Conservation (phyloP, 1,139 yeast genomes). For the Magnusiomyces clavatus region DNA sequence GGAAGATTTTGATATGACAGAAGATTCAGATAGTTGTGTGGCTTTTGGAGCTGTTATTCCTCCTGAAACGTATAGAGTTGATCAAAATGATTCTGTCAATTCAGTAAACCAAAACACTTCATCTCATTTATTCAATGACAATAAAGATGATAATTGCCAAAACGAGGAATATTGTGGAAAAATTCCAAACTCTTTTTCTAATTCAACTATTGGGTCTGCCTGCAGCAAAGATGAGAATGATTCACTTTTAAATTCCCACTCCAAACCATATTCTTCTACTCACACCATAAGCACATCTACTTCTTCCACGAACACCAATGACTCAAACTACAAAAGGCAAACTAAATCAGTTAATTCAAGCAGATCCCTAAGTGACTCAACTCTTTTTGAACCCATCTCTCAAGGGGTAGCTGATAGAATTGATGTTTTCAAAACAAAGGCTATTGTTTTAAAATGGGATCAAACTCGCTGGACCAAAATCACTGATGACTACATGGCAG, state of each 20-base stretch:
- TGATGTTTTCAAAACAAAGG: constrained; percentile 3
- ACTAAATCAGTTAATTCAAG: background rate
- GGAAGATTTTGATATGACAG: background rate
- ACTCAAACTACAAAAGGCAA: too few relatives aligned
- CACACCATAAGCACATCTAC: too few relatives aligned
- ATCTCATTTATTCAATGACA: too few relatives aligned
- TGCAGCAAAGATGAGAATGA: too few relatives aligned
- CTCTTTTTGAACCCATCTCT: background rate
- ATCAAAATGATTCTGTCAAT: too few relatives aligned
- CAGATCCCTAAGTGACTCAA: background rate
- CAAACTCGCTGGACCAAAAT: constrained; percentile 5
- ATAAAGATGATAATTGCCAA: background rate
- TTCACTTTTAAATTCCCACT: too few relatives aligned
- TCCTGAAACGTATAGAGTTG: too few relatives aligned
- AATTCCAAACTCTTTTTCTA: background rate
- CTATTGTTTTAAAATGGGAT: constrained; percentile 9
- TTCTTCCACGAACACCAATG: too few relatives aligned
- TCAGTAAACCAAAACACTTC: too few relatives aligned
- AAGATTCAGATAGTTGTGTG: background rate
- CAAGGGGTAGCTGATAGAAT: background rate
- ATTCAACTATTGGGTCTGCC: background rate
- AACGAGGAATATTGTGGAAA: background rate
- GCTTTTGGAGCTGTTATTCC: too few relatives aligned
- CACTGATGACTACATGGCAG: background rate
- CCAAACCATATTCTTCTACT: too few relatives aligned